These are phyloP conservation scores for Punctularia strigosozonata DNA, from an alignment of 768 basidiomycete genomes.

Conservation along the genomic window DNA sequence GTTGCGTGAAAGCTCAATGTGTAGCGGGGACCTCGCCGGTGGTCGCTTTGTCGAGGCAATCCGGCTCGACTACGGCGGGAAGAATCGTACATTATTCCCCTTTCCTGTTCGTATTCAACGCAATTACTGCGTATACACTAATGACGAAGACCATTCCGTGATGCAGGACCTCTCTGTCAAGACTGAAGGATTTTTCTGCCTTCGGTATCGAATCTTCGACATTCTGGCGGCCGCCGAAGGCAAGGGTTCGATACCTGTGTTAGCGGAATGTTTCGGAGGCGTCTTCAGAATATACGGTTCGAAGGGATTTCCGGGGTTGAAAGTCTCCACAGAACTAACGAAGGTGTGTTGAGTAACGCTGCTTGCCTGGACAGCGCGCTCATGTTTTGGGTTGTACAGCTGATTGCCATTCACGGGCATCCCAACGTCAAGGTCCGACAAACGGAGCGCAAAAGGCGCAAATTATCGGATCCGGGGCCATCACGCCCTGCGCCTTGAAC, in stretches of 20 bases:
- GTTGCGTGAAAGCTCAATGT: conserved; percentile 37
- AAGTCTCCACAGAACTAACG: background rate
- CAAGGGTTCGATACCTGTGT: conserved; percentile 16
- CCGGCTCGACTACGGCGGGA: conserved; percentile 44
- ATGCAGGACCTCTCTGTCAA: conserved; percentile 60
- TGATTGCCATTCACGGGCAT: too few species aligned
- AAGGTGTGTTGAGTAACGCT: conserved; percentile 1
- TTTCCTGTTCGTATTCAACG: conserved; percentile 38
- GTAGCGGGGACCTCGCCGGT: conserved; percentile 43
- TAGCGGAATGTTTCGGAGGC: background rate
- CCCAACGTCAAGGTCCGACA: too few species aligned
- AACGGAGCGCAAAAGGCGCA: too few species aligned
- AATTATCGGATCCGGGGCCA: too few species aligned
- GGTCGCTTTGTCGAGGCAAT: conserved; percentile 49
- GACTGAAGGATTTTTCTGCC: conserved; percentile 51
- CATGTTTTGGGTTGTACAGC: too few species aligned
- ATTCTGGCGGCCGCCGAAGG: conserved; percentile 31
- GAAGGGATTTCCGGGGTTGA: background rate
- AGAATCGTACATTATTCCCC: conserved; percentile 45
- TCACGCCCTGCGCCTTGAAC: too few species aligned
- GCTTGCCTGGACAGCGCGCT: too few species aligned
- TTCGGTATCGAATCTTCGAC: conserved; percentile 61
- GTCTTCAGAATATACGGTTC: background rate
- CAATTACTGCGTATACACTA: background rate
- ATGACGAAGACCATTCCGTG: conserved; percentile 1